Evolutionary conservation across 1,139 yeast genomes (phyloP), one percentile per base, ranked within the genome.

Genomic region (Hyphopichia pseudoburtonii): DNA sequence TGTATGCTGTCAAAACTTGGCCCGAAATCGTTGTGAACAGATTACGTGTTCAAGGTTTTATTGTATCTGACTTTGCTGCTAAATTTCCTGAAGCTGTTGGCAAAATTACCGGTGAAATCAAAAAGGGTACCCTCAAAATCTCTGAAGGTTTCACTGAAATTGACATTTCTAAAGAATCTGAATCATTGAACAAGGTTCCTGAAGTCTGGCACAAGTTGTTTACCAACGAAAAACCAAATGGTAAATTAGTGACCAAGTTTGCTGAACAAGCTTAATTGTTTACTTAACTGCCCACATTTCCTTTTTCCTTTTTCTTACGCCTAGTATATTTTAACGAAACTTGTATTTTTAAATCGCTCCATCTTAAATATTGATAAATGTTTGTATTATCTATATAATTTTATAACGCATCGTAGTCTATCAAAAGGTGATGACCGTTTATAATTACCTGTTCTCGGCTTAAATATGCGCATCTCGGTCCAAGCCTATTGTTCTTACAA

Each of bases 41-140:
- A 49, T 62, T 79, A 43, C 62, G 60, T 1, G 66, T 78, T 28
- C 59, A 59, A 41, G 85, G 85, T 15, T 68, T 77, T 45, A 55
- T 77, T 37, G 67, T 76, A 19, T 38, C 55, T 24, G 78, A 77
- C 46, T 64, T 48, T 47, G 41, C 43, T 14, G 49, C 45, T 2
- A 51, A 64, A 31, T 65, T 61, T 48, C 60, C 61, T 3, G 60
- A 60, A 39, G 80, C 69, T n/a, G 46, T 66, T 30, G 41, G 38
- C 8, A 59, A 52, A 18, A 55, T 78, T 35, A 50, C 51, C 9
- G 50, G 51, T 9, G 68, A 62, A 39, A 54, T 73, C 36, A 52
- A 63, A 39, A 47, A 54, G 11, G 83, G 83, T 16, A 63, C 68
- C 35, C 50, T 80, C 39, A 60, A 58, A 22, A 44, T 60, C 15